Evolutionary conservation across 805 yeast species (phyloP).

Genomic region (Kuraishia capsulata): DNA sequence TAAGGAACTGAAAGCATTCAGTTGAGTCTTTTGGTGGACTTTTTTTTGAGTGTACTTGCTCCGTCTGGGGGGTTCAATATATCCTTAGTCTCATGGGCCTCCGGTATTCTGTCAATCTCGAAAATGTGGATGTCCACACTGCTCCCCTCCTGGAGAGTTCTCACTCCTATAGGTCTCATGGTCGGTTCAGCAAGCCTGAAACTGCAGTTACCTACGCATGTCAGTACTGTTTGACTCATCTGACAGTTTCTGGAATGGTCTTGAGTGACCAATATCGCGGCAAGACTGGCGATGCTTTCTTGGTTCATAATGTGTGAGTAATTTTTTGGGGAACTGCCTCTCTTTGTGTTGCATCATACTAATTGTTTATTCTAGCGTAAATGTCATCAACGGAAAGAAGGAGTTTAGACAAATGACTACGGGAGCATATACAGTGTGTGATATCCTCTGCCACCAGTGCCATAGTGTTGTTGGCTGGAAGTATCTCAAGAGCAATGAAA

Average conservation of each 20-base stretch:
- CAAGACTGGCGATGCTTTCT: slow-evolving; percentile 45
- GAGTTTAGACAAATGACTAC: slow-evolving; percentile 40
- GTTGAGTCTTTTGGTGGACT: neutral
- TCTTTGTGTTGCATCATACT: neutral
- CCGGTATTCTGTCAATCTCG: slow-evolving; percentile 31
- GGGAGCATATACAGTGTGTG: slow-evolving; percentile 49
- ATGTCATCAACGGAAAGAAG: slow-evolving; percentile 11
- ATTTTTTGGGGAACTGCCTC: neutral
- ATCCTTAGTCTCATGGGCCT: no score
- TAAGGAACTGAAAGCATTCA: neutral
- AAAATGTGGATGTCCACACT: slow-evolving; percentile 13
- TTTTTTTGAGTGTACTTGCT: no score
- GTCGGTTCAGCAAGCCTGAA: no score
- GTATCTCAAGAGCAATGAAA: slow-evolving; percentile 38
- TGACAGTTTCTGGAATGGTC: slow-evolving; percentile 18
- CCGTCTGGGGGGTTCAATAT: no score
- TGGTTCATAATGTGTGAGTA: slow-evolving; percentile 36
- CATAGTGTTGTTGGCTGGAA: slow-evolving; percentile 52
- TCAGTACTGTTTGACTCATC: slow-evolving; percentile 18
- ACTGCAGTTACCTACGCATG: slow-evolving; percentile 19
- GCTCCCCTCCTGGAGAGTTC: no score
- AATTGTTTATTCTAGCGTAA: slow-evolving; percentile 7
- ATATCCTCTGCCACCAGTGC: slow-evolving; percentile 49
- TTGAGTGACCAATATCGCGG: slow-evolving; percentile 38
- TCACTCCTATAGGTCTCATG: no score